Evolutionary conservation across 108 stramenopile species (phyloP), one percentile per base, ranked within the genome.

Genomic region (Nannochloropsis gaditana): DNA sequence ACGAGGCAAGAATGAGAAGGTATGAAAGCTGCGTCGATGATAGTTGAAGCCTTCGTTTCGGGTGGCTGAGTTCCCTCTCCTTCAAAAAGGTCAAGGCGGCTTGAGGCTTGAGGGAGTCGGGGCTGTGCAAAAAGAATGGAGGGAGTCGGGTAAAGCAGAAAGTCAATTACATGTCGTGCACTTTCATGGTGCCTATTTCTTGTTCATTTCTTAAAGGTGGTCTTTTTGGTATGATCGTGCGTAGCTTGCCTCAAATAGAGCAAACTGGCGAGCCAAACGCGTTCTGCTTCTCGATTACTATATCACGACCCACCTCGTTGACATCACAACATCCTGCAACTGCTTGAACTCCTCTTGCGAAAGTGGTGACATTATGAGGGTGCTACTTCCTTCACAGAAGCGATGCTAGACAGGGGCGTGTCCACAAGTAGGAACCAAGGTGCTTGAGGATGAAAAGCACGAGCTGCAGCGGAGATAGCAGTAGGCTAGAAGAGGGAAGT

Each of bases 241-340:
- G 31, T 31, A 31, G 31, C 31, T 31, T 31, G 31, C 31, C 31
- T 31, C 31, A 31, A 31, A 31, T 31, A 31, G 31, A 31, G 31
- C 31, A 31, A 31, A 31, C 31, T 31, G 31, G 31, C 31, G 31
- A 31, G 31, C 31, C 31, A 31, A 31, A 31, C 31, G 31, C 31
- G 31, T 31, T 31, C 31, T 31, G 31, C 31, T 31, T 31, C 31
- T 31, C 31, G 31, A 31, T 31, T 31, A 8, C 47, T 15, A 8
- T 2, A 73, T n/a, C 0, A 15, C n/a, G 59, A 4, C 59, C n/a
- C n/a, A 73, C 59, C 59, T 73, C 59, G 59, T n/a, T n/a, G 59
- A 73, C 19, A n/a, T n/a, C 59, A 73, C 59, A 15, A 73, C 59
- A n/a, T 73, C 59, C 59, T 73, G 59, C 59, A 73, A 73, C 59